phyloP scores from a whole-genome alignment of 2,329 filamentous ascomycete species.

The Aspergillus calidoustus region DNA sequence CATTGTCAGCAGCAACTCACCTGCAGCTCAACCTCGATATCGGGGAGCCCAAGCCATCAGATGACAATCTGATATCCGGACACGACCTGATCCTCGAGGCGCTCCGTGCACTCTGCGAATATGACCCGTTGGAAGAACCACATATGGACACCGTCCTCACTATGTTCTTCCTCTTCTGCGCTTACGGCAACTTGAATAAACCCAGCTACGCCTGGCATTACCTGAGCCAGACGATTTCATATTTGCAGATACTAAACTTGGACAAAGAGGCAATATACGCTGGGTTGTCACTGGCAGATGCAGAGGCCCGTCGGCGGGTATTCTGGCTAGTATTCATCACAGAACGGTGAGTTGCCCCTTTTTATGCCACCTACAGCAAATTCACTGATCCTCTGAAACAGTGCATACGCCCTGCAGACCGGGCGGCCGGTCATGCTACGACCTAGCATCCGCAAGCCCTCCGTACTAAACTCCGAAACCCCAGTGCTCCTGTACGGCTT shows the following conservation, averaged over 20 bases:
- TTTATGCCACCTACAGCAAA: neutral
- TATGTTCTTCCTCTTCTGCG: constrained; percentile 12
- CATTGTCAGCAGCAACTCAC: constrained; percentile 6
- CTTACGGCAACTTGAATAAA: constrained; percentile 10
- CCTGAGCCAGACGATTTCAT: constrained; percentile 11
- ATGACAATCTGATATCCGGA: neutral
- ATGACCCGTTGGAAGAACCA: constrained; percentile 1
- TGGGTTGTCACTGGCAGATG: neutral
- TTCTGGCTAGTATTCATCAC: constrained; percentile 8
- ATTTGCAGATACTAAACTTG: constrained; percentile 8
- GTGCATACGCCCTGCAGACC: constrained; percentile 7
- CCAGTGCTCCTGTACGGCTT: constrained; percentile 7
- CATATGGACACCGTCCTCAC: constrained; percentile 7
- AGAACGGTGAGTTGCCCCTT: neutral
- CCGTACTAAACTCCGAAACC: constrained; percentile 6
- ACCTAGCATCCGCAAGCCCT: constrained; percentile 6
- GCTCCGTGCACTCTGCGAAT: neutral
- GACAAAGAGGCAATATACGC: neutral
- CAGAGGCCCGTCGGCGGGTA: constrained; percentile 6
- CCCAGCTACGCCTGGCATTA: constrained; percentile 8
- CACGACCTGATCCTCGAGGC: constrained; percentile 4
- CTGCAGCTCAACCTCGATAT: constrained; percentile 10
- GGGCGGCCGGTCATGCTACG: constrained; percentile 5
- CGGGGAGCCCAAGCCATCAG: neutral
- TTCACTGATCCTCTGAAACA: no score